phyloP scores from a whole-genome alignment of 108 stramenopile genomes.

The Nitzschia inconspicua region DNA sequence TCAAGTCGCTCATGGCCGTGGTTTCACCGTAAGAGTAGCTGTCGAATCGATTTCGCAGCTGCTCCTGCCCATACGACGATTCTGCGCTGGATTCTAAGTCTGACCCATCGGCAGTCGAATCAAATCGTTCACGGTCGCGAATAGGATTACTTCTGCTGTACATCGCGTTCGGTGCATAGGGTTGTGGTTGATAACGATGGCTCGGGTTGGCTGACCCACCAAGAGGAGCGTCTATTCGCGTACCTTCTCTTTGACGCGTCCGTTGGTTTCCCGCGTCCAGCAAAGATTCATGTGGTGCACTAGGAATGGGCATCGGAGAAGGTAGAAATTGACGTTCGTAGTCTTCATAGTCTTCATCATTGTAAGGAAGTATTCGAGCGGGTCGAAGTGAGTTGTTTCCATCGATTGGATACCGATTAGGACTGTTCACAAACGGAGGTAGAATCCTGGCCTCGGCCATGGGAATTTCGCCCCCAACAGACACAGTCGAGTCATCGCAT shows the following conservation, averaged over 20 bases:
- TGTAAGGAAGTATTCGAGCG: no score
- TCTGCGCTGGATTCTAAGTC: neutral
- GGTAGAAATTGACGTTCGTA: neutral
- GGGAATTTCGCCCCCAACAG: slow-evolving; percentile 9
- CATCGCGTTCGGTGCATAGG: neutral
- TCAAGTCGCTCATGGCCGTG: neutral
- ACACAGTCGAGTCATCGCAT: slow-evolving; percentile 10
- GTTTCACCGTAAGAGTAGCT: neutral
- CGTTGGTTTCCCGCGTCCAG: neutral
- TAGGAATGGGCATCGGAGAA: neutral
- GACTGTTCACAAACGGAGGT: no score
- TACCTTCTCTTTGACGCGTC: neutral
- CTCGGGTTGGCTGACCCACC: neutral
- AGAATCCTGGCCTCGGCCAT: slow-evolving; percentile 14
- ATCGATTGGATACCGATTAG: no score
- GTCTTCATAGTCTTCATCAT: neutral
- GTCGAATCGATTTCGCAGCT: neutral
- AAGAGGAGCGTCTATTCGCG: neutral
- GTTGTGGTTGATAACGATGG: neutral
- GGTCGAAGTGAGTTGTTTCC: no score
- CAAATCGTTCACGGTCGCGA: neutral
- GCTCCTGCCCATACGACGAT: neutral
- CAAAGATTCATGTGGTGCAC: neutral
- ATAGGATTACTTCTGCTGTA: no score
- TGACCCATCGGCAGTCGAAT: neutral